These are phyloP conservation scores for Cercospora berteroae DNA, from an alignment of 2,329 filamentous ascomycete genomes.

Conservation along the genomic window DNA sequence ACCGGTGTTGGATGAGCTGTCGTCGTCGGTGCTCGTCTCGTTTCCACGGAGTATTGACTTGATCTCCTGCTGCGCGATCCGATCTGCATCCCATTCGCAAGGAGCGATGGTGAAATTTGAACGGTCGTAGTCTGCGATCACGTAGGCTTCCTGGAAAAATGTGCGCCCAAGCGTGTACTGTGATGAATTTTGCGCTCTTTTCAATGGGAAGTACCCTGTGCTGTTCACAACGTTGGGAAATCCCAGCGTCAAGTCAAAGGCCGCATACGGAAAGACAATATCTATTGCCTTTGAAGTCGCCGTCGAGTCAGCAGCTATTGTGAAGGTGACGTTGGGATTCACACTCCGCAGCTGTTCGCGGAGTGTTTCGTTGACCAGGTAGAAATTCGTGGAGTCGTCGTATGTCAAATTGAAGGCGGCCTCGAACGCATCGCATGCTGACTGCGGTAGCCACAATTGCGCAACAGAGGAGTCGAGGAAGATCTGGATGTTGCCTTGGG, in stretches of 20 bases:
- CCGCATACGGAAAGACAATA: conserved; percentile 40
- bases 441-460: conserved; percentile 61
- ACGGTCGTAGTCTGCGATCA: conserved; percentile 40
- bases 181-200: conserved; percentile 34
- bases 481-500: conserved; percentile 40
- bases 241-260: conserved; percentile 37
- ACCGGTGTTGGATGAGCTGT: conserved; percentile 32
- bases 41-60: conserved; percentile 34
- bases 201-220: conserved; percentile 39
- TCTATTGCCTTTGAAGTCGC: conserved; percentile 31
- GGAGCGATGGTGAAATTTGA: conserved; percentile 40
- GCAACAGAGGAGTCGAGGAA: conserved; percentile 64
- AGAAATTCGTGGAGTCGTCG: conserved; percentile 32
- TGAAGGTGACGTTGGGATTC: conserved; percentile 39
- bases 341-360: conserved; percentile 29
- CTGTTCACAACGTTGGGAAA: conserved; percentile 34
- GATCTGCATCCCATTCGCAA: conserved; percentile 34
- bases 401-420: conserved; percentile 38
- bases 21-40: conserved; percentile 19
- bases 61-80: conserved; percentile 29
- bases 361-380: conserved; percentile 37
- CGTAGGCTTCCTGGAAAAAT: conserved; percentile 43
- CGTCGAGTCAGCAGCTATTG: conserved; percentile 29
- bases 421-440: conserved; percentile 40
- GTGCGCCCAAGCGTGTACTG: conserved; percentile 41